Evolutionary conservation across 202 grass and related monocot genomes (phyloP).

Genomic region (Brachypodium distachyon): DNA sequence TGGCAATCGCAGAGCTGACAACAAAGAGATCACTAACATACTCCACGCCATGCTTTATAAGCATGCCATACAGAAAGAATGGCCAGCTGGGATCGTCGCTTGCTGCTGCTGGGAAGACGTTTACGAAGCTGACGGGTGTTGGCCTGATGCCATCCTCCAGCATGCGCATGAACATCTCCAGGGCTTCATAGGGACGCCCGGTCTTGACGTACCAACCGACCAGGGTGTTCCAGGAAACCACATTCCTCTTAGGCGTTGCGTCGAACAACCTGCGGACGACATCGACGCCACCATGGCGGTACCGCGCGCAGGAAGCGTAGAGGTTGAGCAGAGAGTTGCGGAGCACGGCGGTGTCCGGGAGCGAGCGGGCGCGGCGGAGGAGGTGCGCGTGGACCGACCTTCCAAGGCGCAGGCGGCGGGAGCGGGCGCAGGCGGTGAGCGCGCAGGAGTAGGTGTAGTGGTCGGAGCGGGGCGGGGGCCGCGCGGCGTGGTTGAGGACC

Average conservation of each 20-base stretch:
- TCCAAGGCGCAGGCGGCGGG: constrained; percentile 52
- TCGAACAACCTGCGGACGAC: constrained; percentile 57
- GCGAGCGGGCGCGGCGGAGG: constrained; percentile 40
- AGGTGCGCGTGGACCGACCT: constrained; percentile 69
- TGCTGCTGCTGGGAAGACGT: constrained; percentile 36
- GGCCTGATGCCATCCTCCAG: constrained; percentile 47
- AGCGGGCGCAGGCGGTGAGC: constrained; percentile 73
- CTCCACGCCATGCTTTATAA: constrained; percentile 61
- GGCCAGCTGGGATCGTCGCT: neutral
- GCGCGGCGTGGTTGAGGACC: constrained; percentile 59
- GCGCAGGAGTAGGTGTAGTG: constrained; percentile 88
- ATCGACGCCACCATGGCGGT: constrained; percentile 6
- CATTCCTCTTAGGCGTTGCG: constrained; percentile 60
- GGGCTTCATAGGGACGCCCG: constrained; percentile 29
- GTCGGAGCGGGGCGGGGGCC: constrained; percentile 32
- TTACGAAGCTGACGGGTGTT: constrained; percentile 69
- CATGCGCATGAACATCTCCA: constrained; percentile 49
- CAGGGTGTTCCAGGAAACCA: constrained; percentile 81
- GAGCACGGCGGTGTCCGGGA: constrained; percentile 50
- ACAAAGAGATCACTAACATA: constrained; percentile 67
- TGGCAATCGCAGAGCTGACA: constrained; percentile 57
- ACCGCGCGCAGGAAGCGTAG: constrained; percentile 38
- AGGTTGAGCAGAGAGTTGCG: constrained; percentile 93
- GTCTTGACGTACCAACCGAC: constrained; percentile 70
- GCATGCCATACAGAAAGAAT: constrained; percentile 52